Conservation (phyloP, 2,329 filamentous ascomycete species). For the Fonsecaea nubica region DNA sequence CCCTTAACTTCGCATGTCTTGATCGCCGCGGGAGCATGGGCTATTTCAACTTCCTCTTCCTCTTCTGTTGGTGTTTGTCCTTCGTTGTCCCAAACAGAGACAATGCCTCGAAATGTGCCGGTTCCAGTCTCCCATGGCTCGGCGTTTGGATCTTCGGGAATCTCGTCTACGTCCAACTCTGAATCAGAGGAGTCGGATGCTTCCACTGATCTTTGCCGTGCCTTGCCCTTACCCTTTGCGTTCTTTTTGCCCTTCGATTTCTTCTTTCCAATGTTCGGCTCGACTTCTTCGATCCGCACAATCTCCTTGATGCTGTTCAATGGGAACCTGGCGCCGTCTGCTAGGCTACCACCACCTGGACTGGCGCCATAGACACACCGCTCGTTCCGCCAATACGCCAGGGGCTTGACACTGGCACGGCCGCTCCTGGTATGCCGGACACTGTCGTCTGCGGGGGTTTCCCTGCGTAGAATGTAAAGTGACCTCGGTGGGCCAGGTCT, state of each 20-base stretch:
- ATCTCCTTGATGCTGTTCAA: slow-evolving; percentile 77
- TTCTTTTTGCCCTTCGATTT: slow-evolving; percentile 47
- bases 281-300: slow-evolving; percentile 72
- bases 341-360: slow-evolving; percentile 46
- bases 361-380: slow-evolving; percentile 70
- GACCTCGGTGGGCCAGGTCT: slow-evolving; percentile 57
- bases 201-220: slow-evolving; percentile 12
- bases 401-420: slow-evolving; percentile 75
- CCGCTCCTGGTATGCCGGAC: slow-evolving; percentile 75
- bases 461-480: slow-evolving; percentile 58
- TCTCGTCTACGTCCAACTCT: slow-evolving; percentile 50
- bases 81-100: slow-evolving; percentile 52
- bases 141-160: slow-evolving; percentile 42
- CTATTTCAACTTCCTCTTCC: slow-evolving; percentile 60
- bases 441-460: slow-evolving; percentile 60
- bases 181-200: slow-evolving; percentile 37
- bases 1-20: slow-evolving; percentile 64
- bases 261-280: slow-evolving; percentile 46
- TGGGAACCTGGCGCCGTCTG: slow-evolving; percentile 62
- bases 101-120: slow-evolving; percentile 52
- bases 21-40: slow-evolving; percentile 64
- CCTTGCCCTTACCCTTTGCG: slow-evolving; percentile 43
- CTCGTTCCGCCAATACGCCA: slow-evolving; percentile 89
- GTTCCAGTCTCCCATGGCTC: slow-evolving; percentile 55
- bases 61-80: slow-evolving; percentile 48